Evolutionary conservation across 2,329 filamentous ascomycete genomes (phyloP).

Genomic region (Phyllosticta paracitricarpa): DNA sequence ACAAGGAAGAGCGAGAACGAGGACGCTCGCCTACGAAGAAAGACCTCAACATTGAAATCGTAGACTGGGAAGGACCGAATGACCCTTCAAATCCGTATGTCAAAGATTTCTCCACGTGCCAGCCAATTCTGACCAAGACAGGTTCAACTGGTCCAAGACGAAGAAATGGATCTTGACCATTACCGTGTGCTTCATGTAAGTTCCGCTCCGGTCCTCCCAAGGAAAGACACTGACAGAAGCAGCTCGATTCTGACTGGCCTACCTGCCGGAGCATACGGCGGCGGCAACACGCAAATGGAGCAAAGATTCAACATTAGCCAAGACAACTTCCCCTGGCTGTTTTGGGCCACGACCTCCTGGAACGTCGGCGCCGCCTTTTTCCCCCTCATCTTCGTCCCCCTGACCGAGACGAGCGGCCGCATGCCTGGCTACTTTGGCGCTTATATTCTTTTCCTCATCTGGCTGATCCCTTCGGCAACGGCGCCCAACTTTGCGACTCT

Average conservation of each 20-base stretch:
- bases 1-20: neutral
- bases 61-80: slow-evolving; percentile 2
- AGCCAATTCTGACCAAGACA: neutral
- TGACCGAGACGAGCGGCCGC: slow-evolving; percentile 37
- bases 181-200: slow-evolving; percentile 31
- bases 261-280: slow-evolving; percentile 32
- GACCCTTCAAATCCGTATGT: slow-evolving; percentile 13
- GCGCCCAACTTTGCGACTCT: slow-evolving; percentile 37
- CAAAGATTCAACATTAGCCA: slow-evolving; percentile 31
- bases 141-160: slow-evolving; percentile 29
- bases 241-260: slow-evolving; percentile 32
- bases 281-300: slow-evolving; percentile 26
- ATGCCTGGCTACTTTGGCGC: slow-evolving; percentile 32
- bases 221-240: neutral
- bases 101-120: neutral
- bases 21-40: neutral
- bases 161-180: slow-evolving; percentile 36
- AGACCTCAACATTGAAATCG: neutral
- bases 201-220: neutral
- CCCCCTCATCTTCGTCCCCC: slow-evolving; percentile 31
- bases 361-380: slow-evolving; percentile 33
- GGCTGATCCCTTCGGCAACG: slow-evolving; percentile 33
- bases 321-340: slow-evolving; percentile 29
- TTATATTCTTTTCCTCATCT: slow-evolving; percentile 29
- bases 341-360: slow-evolving; percentile 34